A percentile compares a stretch with the other conserved stretches of the same genome.
These are phyloP conservation scores for Cucurbita maxima DNA, from an alignment of 306 rosid genomes.

Conservation along the genomic window DNA sequence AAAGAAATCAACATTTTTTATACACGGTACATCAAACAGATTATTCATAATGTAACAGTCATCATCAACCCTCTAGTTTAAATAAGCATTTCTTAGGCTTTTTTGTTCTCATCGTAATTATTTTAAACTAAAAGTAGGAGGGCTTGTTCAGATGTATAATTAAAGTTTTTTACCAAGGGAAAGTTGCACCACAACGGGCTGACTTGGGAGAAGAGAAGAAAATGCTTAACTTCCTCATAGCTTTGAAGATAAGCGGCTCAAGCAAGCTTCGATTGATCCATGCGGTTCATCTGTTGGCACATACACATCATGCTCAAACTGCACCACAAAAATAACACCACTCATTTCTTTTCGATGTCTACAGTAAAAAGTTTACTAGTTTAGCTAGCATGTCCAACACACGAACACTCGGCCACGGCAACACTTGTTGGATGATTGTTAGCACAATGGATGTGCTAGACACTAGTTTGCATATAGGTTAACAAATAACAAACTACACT, in stretches of 20 bases:
- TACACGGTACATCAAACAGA: neutral
- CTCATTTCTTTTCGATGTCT: neutral
- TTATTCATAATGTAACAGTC: neutral
- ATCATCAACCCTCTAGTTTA: neutral
- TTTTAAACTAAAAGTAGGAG: neutral
- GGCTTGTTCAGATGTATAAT: neutral
- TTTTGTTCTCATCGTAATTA: neutral
- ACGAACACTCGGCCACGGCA: neutral
- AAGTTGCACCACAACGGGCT: neutral
- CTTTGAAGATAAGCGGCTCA: conserved; percentile 64
- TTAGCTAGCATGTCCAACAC: neutral
- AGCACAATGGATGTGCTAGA: neutral
- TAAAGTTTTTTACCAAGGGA: neutral
- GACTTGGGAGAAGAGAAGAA: neutral
- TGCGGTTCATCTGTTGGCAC: conserved; percentile 91
- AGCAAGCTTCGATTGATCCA: conserved; percentile 81
- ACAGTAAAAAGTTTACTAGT: neutral
- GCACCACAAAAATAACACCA: conserved; percentile 11
- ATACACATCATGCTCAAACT: conserved; percentile 86
- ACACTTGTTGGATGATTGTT: neutral
- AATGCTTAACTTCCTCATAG: conserved; percentile 18
- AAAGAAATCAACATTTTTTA: too few species aligned
- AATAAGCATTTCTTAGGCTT: neutral
- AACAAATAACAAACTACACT: too few species aligned
- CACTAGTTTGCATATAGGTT: neutral